phyloP scores from a whole-genome alignment of 257 asterid species.

The Echites panduratus region DNA sequence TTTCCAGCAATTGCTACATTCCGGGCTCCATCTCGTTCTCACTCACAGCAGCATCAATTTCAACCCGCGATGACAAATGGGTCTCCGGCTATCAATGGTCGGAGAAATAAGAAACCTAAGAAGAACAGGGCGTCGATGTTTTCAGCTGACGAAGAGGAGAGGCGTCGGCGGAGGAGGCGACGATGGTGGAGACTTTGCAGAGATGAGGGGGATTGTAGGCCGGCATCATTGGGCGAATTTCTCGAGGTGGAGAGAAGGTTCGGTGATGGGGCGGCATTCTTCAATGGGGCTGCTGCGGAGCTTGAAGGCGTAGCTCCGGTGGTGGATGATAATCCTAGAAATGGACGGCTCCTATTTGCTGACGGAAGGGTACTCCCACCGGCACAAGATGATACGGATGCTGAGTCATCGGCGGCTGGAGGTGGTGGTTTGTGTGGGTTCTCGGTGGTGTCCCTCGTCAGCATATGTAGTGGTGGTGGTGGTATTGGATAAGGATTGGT shows the following conservation, averaged over 20 bases:
- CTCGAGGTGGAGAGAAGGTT: constrained; percentile 85
- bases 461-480: constrained; percentile 49
- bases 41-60: constrained; percentile 47
- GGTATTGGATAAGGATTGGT: constrained; percentile 18
- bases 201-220: constrained; percentile 50
- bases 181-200: constrained; percentile 90
- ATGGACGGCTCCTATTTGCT: constrained; percentile 66
- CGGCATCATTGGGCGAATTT: constrained; percentile 79
- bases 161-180: constrained; percentile 49
- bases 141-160: constrained; percentile 26
- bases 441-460: constrained; percentile 42
- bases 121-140: constrained; percentile 22
- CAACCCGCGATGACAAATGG: constrained; percentile 17
- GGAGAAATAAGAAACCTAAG: constrained; percentile 45
- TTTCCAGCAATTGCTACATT: constrained; percentile 61
- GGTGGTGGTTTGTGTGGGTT: constrained; percentile 47
- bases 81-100: constrained; percentile 25
- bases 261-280: constrained; percentile 39
- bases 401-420: constrained; percentile 34
- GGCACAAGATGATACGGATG: constrained; percentile 41
- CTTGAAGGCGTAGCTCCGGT: constrained; percentile 50
- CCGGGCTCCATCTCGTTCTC: constrained; percentile 55
- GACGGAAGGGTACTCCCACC: constrained; percentile 90
- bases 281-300: constrained; percentile 49
- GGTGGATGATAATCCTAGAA: constrained; percentile 34